These are phyloP conservation scores for Discostella stelligera DNA, from an alignment of 352 stramenopile genomes.

Conservation along the genomic window DNA sequence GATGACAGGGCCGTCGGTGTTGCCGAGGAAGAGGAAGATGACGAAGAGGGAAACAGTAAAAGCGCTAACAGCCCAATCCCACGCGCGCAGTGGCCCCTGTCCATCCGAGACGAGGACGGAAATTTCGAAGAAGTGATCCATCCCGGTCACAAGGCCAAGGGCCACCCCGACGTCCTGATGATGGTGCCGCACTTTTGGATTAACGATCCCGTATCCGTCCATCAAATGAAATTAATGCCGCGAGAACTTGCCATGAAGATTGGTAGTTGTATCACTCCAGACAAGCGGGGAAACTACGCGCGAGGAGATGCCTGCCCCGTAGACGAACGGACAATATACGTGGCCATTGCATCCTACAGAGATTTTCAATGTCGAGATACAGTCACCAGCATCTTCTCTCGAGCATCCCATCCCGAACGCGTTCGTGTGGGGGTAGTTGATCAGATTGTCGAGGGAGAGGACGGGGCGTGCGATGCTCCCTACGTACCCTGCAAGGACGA, in stretches of 20 bases:
- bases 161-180: conserved; percentile 58
- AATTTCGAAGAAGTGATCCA: conserved; percentile 68
- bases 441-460: conserved; percentile 79
- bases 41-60: conserved; percentile 6
- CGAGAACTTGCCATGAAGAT: conserved; percentile 70
- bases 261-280: conserved; percentile 65
- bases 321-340: conserved; percentile 78
- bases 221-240: conserved; percentile 68
- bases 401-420: conserved; percentile 67
- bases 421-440: conserved; percentile 78
- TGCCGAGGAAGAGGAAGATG: conserved; percentile 1
- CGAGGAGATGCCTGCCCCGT: conserved; percentile 64
- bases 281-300: conserved; percentile 51
- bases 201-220: conserved; percentile 47
- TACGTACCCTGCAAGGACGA: conserved; percentile 59
- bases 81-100: conserved; percentile 60
- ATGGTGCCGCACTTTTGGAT: conserved; percentile 72
- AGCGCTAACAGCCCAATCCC: conserved; percentile 41
- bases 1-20: conserved; percentile 9
- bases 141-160: conserved; percentile 56
- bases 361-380: conserved; percentile 83
- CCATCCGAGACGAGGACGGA: conserved; percentile 57
- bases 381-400: conserved; percentile 73
- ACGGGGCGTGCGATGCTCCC: conserved; percentile 68
- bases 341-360: conserved; percentile 83